These are phyloP conservation scores for Phoma sp. DNA, from an alignment of 2,329 filamentous ascomycete genomes.

Conservation along the genomic window DNA sequence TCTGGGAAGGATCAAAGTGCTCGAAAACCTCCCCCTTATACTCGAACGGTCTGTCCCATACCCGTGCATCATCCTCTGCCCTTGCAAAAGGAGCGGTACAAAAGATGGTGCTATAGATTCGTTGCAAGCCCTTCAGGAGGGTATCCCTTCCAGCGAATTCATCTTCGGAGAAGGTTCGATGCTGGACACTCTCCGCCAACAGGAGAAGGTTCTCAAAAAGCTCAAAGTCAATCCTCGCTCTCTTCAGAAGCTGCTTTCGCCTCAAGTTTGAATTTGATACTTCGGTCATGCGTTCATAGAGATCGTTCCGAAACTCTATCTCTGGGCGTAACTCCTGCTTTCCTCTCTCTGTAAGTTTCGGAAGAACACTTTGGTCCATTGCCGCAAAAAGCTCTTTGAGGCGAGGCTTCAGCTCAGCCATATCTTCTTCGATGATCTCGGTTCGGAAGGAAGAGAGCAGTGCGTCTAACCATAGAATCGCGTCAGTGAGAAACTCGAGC, in stretches of 20 bases:
- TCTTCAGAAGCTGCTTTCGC: not conserved
- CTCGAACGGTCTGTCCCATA: not conserved
- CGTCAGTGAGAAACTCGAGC: not conserved
- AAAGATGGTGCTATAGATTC: constrained; percentile 1
- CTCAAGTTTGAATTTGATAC: not conserved
- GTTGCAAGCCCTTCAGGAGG: not conserved
- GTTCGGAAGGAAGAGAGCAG: not conserved
- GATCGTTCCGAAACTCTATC: not conserved
- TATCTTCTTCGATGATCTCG: not conserved
- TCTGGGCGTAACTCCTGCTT: not conserved
- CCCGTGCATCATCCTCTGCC: not conserved
- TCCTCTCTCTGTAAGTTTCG: not conserved
- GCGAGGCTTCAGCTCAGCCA: not conserved
- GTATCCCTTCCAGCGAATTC: not conserved
- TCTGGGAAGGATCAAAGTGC: no score
- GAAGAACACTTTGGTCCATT: not conserved
- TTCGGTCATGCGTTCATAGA: not conserved
- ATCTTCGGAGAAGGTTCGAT: not conserved
- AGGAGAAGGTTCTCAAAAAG: not conserved
- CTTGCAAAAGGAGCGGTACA: not conserved
- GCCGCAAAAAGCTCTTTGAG: not conserved
- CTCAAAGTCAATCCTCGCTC: not conserved
- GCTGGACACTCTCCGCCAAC: not conserved
- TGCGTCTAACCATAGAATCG: not conserved
- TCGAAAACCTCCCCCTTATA: no score